Base-by-base conservation (phyloP, 2,329 filamentous ascomycete genomes). In the Penicillium sp. region DNA sequence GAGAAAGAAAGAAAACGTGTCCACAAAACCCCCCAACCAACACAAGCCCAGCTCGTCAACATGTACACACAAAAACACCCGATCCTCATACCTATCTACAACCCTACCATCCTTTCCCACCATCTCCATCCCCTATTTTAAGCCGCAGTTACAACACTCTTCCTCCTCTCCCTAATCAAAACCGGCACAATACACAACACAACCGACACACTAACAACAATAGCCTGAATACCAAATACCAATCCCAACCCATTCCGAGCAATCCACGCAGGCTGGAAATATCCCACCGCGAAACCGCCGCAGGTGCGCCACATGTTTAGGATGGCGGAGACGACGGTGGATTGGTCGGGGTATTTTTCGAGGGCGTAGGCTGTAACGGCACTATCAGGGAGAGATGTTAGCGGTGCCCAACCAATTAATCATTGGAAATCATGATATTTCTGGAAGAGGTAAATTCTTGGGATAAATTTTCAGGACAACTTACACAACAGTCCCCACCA, bases 301-400 rank as follows among this genome's bases (percentile, higher is more conserved):
- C 73, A 73, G 4, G 75, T 78, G 7, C 76, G 73, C 76, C 76
- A 78, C 67, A 76, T 75, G 58, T 79, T 78, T 54, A 79, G 66
- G 28, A 77, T 78, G 2, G 75, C 74, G 0, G 71, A 73, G 37
- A 78, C 76, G 5, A 68, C 65, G 1, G 76, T 75, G 1, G 76
- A 65, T 45, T 76, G 71, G 3, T 68, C 61, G 4, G 76, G 76
- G 56, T 76, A 78, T 51, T 75, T 76, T 28, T 78, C 76, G 3
- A 79, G 69, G 0, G 68, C 71, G 61, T 75, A 78, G 17, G 76
- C 70, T 0, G 75, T 76, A n/a, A 78, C 75, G 3, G 75, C 70
- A 9, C 71, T 74, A 13, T 19, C 5, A 10, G 10, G 6, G 33
- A 45, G 2, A 54, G 19, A 8, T 7, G 35, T 65, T 47, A 63